Evolutionary conservation across 768 basidiomycete genomes (phyloP).

Genomic region (Gautieria morchelliformis): DNA sequence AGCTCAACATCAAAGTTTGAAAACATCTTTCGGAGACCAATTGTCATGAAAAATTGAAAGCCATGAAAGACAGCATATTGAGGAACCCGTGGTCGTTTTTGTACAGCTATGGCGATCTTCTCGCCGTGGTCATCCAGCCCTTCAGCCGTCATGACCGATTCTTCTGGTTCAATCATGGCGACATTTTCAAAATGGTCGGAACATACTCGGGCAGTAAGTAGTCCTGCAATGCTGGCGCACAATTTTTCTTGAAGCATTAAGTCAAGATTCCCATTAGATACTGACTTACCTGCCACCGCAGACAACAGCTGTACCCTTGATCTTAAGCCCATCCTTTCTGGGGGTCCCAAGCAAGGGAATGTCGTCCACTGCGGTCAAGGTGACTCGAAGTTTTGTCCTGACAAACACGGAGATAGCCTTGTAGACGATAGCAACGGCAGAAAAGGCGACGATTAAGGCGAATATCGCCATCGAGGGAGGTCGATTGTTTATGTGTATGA

Average conservation of each 20-base stretch:
- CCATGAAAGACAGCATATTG: constrained; percentile 5
- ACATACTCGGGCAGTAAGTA: constrained; percentile 12
- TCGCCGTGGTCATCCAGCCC: neutral
- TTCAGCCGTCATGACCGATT: constrained; percentile 10
- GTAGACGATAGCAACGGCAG: neutral
- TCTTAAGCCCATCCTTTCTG: neutral
- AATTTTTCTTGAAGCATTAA: neutral
- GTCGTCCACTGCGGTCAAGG: neutral
- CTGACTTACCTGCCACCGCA: constrained; percentile 5
- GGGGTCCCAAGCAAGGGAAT: neutral
- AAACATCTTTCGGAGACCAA: constrained; percentile 12
- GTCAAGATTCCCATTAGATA: neutral
- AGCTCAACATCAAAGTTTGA: constrained; percentile 12
- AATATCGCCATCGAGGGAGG: too few species aligned
- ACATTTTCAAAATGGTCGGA: constrained; percentile 12
- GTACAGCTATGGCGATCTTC: too few species aligned
- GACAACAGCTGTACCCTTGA: constrained; percentile 1
- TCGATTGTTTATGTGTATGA: too few species aligned
- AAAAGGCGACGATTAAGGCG: too few species aligned
- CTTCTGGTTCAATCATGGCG: constrained; percentile 13
- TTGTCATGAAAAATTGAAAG: constrained; percentile 2
- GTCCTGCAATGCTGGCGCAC: constrained; percentile 10
- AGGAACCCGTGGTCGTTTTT: constrained; percentile 11
- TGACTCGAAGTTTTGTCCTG: neutral
- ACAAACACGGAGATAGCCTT: neutral